These are phyloP conservation scores for Rhododendron ovatum DNA, from an alignment of 148 eudicot species.

Conservation along the genomic window DNA sequence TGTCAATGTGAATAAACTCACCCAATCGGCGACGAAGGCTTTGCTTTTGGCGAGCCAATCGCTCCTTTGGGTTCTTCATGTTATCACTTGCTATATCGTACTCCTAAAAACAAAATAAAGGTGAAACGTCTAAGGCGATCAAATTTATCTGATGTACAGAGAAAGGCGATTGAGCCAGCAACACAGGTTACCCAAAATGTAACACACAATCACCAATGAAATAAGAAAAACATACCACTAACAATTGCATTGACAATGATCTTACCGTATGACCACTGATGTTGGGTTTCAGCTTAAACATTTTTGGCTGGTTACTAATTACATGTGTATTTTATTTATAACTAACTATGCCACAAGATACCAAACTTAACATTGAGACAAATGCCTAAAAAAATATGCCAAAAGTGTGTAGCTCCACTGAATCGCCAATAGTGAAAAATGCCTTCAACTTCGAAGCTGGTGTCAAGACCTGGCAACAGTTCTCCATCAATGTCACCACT, in stretches of 20 bases:
- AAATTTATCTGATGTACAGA: not conserved
- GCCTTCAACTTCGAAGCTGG: not conserved
- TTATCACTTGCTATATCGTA: slow-evolving; percentile 69
- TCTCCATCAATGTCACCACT: not conserved
- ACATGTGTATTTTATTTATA: not conserved
- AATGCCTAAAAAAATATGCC: not conserved
- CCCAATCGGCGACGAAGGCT: slow-evolving; percentile 76
- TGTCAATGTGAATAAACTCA: slow-evolving; percentile 15
- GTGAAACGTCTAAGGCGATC: not conserved
- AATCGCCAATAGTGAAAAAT: not conserved
- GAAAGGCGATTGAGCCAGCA: not conserved
- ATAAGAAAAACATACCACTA: not conserved
- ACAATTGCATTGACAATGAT: not conserved
- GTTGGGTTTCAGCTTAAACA: not conserved
- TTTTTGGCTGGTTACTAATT: not conserved
- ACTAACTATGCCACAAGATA: not conserved
- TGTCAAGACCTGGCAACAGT: not conserved
- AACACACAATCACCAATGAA: not conserved
- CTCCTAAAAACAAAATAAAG: slow-evolving; percentile 34
- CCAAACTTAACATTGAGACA: not conserved
- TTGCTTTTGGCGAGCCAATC: slow-evolving; percentile 84
- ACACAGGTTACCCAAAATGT: not conserved
- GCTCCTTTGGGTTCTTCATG: slow-evolving; percentile 65
- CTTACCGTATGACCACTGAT: not conserved
- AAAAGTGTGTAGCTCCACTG: not conserved